Evolutionary conservation across 176 grass and related monocot species (phyloP), one percentile per base, ranked within the genome.

Genomic region (Carex myosuroides): DNA sequence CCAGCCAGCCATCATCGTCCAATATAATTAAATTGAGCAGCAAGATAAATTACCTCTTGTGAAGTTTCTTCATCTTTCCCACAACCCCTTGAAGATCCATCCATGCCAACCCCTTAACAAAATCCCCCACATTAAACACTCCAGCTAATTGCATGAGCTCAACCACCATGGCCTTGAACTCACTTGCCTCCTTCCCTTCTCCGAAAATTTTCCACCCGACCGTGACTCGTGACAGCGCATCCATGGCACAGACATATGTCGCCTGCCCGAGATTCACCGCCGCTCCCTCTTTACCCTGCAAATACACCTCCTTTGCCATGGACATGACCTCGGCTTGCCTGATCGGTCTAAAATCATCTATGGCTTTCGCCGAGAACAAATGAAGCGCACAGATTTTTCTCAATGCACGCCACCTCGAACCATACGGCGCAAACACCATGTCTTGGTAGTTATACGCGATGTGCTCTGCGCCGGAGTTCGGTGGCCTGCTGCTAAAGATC

Each of bases 371-470:
- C 0, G 91, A 91, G 84, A 97, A 97, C 60, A 97, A 87, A 83
- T 97, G 87, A 2, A 97, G 63, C 0, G 87, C 75, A 42, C 89
- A 93, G 2, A 93, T 70, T 83, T 97, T 97, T 13, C 91, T 86
- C 81, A 91, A 79, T 4, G 84, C 81, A 18, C 94, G 85, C 94
- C 94, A 93, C 17, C 94, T 89, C 5, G 85, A 13, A 0, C 91
- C 94, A 20, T 97, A 97, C 0, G 94, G 91, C 17, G 84, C 94
- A 78, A 93, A 97, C 29, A 97, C 91, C 1, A 97, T 11, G 86
- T 97, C 91, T 80, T 91, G 91, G 85, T 97, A 93, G 82, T 97
- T 93, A 84, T 97, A 97, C 8, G 94, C 91, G 77, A 90, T 76
- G 66, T 90, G 88, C 86, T 97, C 89, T 73, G 82, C 89, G 6